Evolutionary conservation across 202 grass and related monocot species (phyloP).

Genomic region (Musa balbisiana): DNA sequence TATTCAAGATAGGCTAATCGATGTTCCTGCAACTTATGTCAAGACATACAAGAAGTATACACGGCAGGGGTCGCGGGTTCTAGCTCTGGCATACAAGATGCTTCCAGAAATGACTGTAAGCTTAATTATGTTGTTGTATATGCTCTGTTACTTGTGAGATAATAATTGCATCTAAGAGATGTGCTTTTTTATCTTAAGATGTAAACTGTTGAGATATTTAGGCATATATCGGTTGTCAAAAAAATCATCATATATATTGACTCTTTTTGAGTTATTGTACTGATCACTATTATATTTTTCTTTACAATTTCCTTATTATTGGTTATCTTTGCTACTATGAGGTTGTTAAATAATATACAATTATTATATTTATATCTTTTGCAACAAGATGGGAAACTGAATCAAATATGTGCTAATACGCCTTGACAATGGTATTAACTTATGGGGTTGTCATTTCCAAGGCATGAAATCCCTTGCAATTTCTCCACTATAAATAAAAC

Average conservation of each 20-base stretch:
- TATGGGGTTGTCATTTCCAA: background rate
- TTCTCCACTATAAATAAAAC: background rate
- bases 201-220: background rate
- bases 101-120: slow-evolving; percentile 96
- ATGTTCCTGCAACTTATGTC: slow-evolving; percentile 77
- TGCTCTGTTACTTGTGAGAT: slow-evolving; percentile 10
- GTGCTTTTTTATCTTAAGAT: background rate
- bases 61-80: slow-evolving; percentile 83
- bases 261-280: background rate
- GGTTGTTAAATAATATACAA: background rate
- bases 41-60: slow-evolving; percentile 98
- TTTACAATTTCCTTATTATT: background rate
- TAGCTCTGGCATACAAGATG: slow-evolving; percentile 87
- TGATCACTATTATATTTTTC: background rate
- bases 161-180: background rate
- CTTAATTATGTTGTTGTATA: slow-evolving; percentile 8
- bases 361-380: background rate
- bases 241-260: background rate
- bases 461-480: background rate
- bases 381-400: background rate
- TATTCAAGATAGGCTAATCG: slow-evolving; percentile 87
- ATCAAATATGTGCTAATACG: too few species aligned
- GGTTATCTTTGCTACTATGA: background rate
- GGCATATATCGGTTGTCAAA: background rate
- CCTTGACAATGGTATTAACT: background rate